phyloP scores from a whole-genome alignment of 106 monocot species.

The Xerophyta viscosa region DNA sequence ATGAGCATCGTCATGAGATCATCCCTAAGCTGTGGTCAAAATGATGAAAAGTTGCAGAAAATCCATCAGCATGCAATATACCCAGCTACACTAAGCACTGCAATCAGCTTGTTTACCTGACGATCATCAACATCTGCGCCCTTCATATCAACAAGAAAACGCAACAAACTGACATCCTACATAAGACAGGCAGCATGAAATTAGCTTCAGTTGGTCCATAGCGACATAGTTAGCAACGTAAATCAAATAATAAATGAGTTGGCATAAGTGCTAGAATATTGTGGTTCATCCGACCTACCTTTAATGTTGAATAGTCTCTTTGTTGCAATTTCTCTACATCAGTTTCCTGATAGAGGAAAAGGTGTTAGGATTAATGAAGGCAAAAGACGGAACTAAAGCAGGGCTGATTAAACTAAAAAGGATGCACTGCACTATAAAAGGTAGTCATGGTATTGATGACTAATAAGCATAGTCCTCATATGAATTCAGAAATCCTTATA shows the following conservation, averaged over 20 bases:
- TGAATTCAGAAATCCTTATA: too few relatives aligned
- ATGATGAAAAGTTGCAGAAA: neutral
- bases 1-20: constrained; percentile 99
- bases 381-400: too few relatives aligned
- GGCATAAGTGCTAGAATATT: too few relatives aligned
- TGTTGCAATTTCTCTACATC: constrained; percentile 97
- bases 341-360: constrained; percentile 52
- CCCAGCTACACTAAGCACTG: too few relatives aligned
- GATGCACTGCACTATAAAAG: too few relatives aligned
- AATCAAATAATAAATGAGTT: neutral
- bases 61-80: neutral
- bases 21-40: constrained; percentile 71
- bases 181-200: neutral
- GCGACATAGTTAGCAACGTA: too few relatives aligned
- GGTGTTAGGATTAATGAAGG: too few relatives aligned
- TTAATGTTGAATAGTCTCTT: constrained; percentile 80
- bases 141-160: constrained; percentile 98
- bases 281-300: constrained; percentile 38
- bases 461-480: too few relatives aligned
- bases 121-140: constrained; percentile 95
- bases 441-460: too few relatives aligned
- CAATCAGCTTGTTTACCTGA: too few relatives aligned
- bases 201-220: too few relatives aligned
- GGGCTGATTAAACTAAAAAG: too few relatives aligned
- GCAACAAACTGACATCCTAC: constrained; percentile 90